Evolutionary conservation across 169 alveolate species (phyloP).

Genomic region (Plasmodium knowlesi): DNA sequence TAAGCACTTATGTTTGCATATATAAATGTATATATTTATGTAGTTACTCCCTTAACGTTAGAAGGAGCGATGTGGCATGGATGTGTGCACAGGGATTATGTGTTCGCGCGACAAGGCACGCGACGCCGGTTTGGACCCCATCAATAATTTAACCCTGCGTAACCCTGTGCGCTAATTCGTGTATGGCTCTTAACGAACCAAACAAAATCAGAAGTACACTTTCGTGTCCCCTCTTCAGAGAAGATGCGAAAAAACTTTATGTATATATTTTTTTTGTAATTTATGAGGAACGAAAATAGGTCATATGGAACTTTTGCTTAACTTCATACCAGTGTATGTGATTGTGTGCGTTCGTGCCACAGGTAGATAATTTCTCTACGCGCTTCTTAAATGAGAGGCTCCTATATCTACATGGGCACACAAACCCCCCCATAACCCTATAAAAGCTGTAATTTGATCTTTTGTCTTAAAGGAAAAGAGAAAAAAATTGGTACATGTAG

Average conservation of each 20-base stretch:
- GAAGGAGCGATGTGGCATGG: background rate
- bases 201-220: background rate
- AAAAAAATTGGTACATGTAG: background rate
- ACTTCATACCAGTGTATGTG: background rate
- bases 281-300: background rate
- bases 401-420: background rate
- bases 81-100: background rate
- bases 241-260: background rate
- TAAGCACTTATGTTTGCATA: background rate
- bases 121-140: background rate
- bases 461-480: background rate
- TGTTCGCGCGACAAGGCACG: background rate
- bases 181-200: background rate
- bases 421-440: background rate
- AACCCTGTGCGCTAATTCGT: background rate
- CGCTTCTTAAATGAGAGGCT: background rate
- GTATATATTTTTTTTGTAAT: background rate
- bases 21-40: background rate
- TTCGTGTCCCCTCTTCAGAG: background rate
- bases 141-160: background rate
- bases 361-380: background rate
- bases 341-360: background rate
- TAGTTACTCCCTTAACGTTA: background rate
- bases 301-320: background rate
- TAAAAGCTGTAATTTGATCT: background rate